phyloP scores from a whole-genome alignment of 306 rosid species.

The Cucurbita ficifolia region DNA sequence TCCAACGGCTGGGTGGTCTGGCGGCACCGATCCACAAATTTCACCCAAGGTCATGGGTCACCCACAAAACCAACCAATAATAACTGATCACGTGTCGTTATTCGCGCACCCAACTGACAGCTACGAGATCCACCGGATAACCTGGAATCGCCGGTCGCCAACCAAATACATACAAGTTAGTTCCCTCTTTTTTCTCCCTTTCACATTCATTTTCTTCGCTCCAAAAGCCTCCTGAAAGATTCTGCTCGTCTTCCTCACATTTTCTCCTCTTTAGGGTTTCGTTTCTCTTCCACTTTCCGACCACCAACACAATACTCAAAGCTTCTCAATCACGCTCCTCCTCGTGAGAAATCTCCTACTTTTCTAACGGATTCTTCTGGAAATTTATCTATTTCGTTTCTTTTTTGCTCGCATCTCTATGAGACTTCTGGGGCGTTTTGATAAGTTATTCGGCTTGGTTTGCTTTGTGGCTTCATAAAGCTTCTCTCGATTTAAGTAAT shows the following conservation, averaged over 20 bases:
- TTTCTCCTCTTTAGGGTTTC: slow-evolving; percentile 9
- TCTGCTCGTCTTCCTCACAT: slow-evolving; percentile 7
- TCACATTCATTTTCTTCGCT: slow-evolving; percentile 9
- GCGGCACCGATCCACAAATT: slow-evolving; percentile 11
- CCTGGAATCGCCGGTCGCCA: slow-evolving; percentile 37
- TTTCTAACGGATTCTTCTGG: not conserved
- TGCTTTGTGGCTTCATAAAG: not conserved
- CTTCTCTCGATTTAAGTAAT: not conserved
- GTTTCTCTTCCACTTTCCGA: not conserved
- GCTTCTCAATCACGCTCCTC: not conserved
- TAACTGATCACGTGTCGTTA: slow-evolving; percentile 19
- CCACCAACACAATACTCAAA: not conserved
- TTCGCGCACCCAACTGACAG: slow-evolving; percentile 18
- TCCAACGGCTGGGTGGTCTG: slow-evolving; percentile 34
- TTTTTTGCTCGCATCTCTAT: not conserved
- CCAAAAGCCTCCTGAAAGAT: slow-evolving; percentile 1
- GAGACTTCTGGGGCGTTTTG: not conserved
- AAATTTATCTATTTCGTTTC: not conserved
- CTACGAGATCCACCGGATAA: slow-evolving; percentile 14
- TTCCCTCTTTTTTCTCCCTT: slow-evolving; percentile 10
- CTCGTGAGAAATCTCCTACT: not conserved
- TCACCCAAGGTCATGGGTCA: slow-evolving; percentile 10
- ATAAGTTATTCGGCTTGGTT: not conserved
- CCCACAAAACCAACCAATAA: slow-evolving; percentile 8
- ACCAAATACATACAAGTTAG: slow-evolving; percentile 14